A percentile compares a stretch with the other conserved stretches of the same genome.
These are phyloP conservation scores for Bassia scoparia DNA, from an alignment of 148 eudicot genomes.

Conservation along the genomic window DNA sequence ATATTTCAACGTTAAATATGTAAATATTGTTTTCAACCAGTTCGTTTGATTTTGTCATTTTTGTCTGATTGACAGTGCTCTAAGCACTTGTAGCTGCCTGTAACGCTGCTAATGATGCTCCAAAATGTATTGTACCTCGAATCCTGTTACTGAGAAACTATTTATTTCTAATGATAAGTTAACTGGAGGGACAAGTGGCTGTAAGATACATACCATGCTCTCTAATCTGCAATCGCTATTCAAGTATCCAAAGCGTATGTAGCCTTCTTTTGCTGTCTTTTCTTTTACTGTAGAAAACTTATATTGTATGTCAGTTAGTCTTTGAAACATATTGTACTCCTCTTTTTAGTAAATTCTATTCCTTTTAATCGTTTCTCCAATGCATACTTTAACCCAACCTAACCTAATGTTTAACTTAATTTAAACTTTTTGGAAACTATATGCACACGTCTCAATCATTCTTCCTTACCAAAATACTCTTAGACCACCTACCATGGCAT, in stretches of 20 bases:
- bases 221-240: constrained; percentile 80
- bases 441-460: too few species aligned
- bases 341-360: too few species aligned
- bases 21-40: not conserved
- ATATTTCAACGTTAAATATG: too few species aligned
- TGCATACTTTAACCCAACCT: not conserved
- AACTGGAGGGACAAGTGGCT: constrained; percentile 64
- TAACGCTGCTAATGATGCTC: constrained; percentile 45
- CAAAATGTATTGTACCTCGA: constrained; percentile 64
- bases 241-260: constrained; percentile 76
- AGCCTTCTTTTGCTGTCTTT: constrained; percentile 14
- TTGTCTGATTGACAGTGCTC: constrained; percentile 54
- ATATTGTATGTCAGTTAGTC: not conserved
- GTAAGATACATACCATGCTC: constrained; percentile 73
- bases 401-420: too few species aligned
- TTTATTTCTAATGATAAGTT: constrained; percentile 9
- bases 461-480: too few species aligned
- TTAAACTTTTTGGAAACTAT: too few species aligned
- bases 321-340: not conserved
- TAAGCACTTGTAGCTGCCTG: constrained; percentile 83
- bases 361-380: not conserved
- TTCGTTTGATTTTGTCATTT: constrained; percentile 1
- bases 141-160: constrained; percentile 51
- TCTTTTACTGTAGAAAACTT: not conserved
- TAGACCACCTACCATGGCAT: too few species aligned